Base-by-base conservation (phyloP, 371 early-diverging fungal genomes). In the Mortierella sp. region DNA sequence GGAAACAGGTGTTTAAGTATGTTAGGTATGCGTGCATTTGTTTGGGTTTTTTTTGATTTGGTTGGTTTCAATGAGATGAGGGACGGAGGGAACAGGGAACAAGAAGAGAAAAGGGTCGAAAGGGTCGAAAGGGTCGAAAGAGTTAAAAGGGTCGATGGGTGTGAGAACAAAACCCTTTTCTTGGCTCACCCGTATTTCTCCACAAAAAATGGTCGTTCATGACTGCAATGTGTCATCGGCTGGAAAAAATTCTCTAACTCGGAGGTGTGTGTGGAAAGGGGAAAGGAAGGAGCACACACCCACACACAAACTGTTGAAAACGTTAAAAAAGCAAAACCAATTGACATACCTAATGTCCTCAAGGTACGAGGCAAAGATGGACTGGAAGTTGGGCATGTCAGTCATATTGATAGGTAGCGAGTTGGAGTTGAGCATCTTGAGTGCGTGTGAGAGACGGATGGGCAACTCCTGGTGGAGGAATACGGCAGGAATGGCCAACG, bases 391-490 rank as follows among this genome's bases (percentile, higher is more conserved):
- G 79, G 89, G 81, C 89, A 92, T 78, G 85, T 89, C 77, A 72
- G 83, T 74, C 75, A 90, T 81, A 50, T 88, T 87, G 84, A 89
- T 83, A 11, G 90, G 90, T 58, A 90, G 85, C 65, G 84, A 79
- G 50, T 83, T 88, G 10, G 89, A 84, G 78, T 89, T 87, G 54
- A 92, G 88, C 73, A 91, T 90, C 50, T 90, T 90, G 34, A 94
- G 84, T 13, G 93, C 90, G 77, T 95, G 95, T 24, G 93, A 92
- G 42, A 93, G 91, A 58, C 95, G 90, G 48, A 95, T 89, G 19
- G 95, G 95, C 72, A 95, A 77, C 81, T 95, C 95, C 73, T 90
- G 90, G 73, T 93, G 91, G 75, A 95, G 83, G 76, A 95, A 95
- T 28, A 90, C 84, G 13, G 95, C 90, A 10, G 93, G 79, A 21